A percentile compares a stretch with the other conserved stretches of the same genome.
phyloP scores from a whole-genome alignment of 257 asterid species.

The Fraxinus anomala region DNA sequence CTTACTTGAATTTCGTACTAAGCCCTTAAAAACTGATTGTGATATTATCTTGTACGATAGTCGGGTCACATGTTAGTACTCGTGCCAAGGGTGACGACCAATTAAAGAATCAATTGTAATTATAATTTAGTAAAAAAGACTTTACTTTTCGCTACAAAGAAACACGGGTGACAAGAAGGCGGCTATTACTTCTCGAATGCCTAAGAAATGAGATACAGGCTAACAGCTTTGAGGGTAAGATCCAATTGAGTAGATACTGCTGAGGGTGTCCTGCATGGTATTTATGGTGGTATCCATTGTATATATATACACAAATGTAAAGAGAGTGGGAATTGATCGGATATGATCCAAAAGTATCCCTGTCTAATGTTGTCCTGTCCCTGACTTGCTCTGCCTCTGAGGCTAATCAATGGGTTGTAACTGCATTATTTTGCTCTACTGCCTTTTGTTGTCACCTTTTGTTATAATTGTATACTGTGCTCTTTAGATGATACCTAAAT shows the following conservation, averaged over 20 bases:
- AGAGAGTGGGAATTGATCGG: background rate
- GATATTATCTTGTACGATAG: no score
- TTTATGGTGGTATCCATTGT: no score
- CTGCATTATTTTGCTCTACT: constrained; percentile 1
- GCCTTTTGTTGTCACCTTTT: background rate
- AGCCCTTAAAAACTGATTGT: background rate
- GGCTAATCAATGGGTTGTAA: constrained; percentile 20
- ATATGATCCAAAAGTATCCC: constrained; percentile 16
- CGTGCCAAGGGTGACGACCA: background rate
- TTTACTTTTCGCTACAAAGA: no score
- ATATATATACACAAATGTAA: no score
- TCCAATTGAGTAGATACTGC: background rate
- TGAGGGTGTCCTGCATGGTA: background rate
- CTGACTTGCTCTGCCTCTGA: background rate
- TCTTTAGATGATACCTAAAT: constrained; percentile 11
- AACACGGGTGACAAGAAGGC: no score
- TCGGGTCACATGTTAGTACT: no score
- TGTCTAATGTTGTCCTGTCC: background rate
- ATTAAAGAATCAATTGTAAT: no score
- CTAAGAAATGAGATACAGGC: no score
- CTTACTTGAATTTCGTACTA: background rate
- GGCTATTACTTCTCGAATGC: no score
- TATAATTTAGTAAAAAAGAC: no score
- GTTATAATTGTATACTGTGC: background rate
- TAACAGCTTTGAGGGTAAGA: background rate